These are phyloP conservation scores for Erodium chrysanthum DNA, from an alignment of 441 rosid genomes.

Conservation along the genomic window DNA sequence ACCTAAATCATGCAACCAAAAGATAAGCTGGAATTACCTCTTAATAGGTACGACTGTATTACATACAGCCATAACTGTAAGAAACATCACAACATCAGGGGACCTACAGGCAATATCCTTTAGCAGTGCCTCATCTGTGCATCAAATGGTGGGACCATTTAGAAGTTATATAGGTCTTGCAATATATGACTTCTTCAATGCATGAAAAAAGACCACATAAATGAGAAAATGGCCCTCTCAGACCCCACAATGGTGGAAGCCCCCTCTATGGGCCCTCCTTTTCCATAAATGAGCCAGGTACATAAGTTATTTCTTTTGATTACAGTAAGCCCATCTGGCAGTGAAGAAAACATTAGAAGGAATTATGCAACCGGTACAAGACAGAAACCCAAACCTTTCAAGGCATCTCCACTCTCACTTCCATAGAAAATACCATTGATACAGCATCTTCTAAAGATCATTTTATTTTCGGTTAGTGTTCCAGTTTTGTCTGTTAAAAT, in stretches of 20 bases:
- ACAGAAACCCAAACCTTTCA: conserved; percentile 54
- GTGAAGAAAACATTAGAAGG: conserved; percentile 11
- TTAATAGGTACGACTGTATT: conserved; percentile 85
- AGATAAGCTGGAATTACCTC: conserved; percentile 40
- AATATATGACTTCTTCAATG: conserved; percentile 13
- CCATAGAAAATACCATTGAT: conserved; percentile 77
- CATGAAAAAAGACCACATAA: conserved; percentile 7
- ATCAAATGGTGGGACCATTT: conserved; percentile 8
- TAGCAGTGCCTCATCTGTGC: conserved; percentile 56
- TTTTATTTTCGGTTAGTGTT: conserved; percentile 89
- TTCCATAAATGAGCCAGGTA: conserved; percentile 6
- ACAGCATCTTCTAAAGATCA: conserved; percentile 96
- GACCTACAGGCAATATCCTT: conserved; percentile 69
- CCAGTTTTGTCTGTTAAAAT: conserved; percentile 99
- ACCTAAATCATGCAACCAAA: conserved; percentile 1
- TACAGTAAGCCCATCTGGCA: background rate
- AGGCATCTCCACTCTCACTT: conserved; percentile 82
- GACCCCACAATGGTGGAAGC: background rate
- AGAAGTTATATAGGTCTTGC: conserved; percentile 16
- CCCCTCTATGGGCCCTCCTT: background rate
- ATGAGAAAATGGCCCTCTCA: background rate
- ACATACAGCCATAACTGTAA: conserved; percentile 88
- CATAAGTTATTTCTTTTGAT: background rate
- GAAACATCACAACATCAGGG: conserved; percentile 72
- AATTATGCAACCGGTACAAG: conserved; percentile 4